A percentile compares a stretch with the other conserved stretches of the same genome.
Conservation (phyloP, 306 rosid genomes). For the Benincasa hispida region DNA sequence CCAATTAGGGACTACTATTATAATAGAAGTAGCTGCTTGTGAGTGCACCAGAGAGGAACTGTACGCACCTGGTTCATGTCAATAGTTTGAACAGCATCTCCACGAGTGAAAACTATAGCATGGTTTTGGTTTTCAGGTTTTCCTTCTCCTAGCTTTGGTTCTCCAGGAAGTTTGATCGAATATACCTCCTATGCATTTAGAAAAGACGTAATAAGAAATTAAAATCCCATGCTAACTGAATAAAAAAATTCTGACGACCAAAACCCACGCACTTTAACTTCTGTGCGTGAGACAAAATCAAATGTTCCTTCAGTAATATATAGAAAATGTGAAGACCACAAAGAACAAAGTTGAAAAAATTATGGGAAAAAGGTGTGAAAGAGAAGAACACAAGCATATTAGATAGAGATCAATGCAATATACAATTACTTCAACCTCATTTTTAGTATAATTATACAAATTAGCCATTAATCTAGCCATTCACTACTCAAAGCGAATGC, state of each 20-base stretch:
- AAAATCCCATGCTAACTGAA: not conserved
- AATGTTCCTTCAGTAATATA: not conserved
- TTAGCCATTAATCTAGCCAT: not conserved
- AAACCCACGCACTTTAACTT: not conserved
- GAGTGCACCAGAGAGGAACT: not conserved
- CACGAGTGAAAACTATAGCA: slow-evolving; percentile 91
- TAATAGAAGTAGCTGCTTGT: not conserved
- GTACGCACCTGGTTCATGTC: slow-evolving; percentile 89
- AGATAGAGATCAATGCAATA: not conserved
- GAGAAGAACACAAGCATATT: not conserved
- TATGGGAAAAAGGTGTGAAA: not conserved
- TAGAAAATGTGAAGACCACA: not conserved
- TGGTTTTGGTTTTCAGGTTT: slow-evolving; percentile 99
- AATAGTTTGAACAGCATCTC: slow-evolving; percentile 94
- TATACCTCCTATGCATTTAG: slow-evolving; percentile 53
- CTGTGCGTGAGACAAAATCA: not conserved
- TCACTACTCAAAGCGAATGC: not conserved
- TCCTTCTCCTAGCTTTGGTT: slow-evolving; percentile 99
- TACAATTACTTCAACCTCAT: not conserved
- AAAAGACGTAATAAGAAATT: slow-evolving; percentile 6
- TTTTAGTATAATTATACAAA: not conserved
- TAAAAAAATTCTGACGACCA: not conserved
- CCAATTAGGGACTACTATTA: not conserved
- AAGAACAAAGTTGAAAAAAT: not conserved
- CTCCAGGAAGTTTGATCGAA: slow-evolving; percentile 92